phyloP scores from a whole-genome alignment of 768 basidiomycete genomes.

The Suillus brevipes region DNA sequence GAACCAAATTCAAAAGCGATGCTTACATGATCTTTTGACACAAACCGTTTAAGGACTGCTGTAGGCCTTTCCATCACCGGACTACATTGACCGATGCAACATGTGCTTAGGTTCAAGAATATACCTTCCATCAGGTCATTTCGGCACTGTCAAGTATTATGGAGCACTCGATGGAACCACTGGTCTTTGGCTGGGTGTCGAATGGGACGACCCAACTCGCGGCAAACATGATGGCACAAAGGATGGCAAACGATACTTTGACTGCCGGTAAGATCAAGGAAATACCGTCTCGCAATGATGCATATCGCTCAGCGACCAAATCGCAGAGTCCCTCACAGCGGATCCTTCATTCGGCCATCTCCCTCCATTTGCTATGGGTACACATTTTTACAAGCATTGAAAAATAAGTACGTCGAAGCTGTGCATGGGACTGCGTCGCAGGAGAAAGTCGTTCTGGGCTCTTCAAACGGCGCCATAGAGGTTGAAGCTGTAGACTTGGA shows the following conservation, averaged over 20 bases:
- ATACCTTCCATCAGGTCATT: slow-evolving; percentile 43
- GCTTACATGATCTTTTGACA: not conserved
- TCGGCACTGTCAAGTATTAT: slow-evolving; percentile 70
- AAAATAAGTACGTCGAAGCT: slow-evolving; percentile 74
- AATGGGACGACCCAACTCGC: slow-evolving; percentile 86
- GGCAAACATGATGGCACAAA: slow-evolving; percentile 89
- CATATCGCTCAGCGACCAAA: slow-evolving; percentile 29
- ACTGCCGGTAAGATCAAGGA: slow-evolving; percentile 55
- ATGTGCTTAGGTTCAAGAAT: slow-evolving; percentile 51
- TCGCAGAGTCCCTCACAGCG: slow-evolving; percentile 52
- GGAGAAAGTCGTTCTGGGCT: slow-evolving; percentile 74
- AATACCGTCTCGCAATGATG: slow-evolving; percentile 5
- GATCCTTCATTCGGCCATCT: slow-evolving; percentile 81
- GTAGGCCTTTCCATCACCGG: not conserved
- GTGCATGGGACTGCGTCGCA: slow-evolving; percentile 50
- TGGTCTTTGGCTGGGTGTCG: slow-evolving; percentile 91
- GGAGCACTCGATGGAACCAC: slow-evolving; percentile 63
- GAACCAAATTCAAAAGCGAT: not conserved
- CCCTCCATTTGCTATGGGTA: slow-evolving; percentile 54
- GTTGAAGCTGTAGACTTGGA: slow-evolving; percentile 86
- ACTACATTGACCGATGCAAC: not conserved
- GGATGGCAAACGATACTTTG: slow-evolving; percentile 77
- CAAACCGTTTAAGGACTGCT: not conserved
- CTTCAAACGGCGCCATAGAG: slow-evolving; percentile 78
- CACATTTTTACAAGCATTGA: slow-evolving; percentile 75